Evolutionary conservation across 2,329 filamentous ascomycete species (phyloP), one percentile per base, ranked within the genome.

Genomic region (Exophiala spinifera): DNA sequence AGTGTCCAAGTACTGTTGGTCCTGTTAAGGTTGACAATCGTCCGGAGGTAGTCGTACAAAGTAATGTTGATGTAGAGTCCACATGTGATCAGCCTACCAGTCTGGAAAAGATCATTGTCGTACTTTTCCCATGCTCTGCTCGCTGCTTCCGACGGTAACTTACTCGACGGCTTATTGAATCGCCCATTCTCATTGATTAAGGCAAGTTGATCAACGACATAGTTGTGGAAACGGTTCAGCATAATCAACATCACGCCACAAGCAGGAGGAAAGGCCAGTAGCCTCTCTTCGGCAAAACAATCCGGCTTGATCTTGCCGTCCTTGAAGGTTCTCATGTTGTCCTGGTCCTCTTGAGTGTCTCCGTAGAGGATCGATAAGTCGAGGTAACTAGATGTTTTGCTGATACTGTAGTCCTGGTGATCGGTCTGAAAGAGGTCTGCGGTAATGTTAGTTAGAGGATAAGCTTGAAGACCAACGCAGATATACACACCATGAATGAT

Each of bases 151-250:
- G 76, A 76, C 0, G 73, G 64, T 0, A 82, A 72, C 0, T 72
- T 66, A 4, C 75, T 70, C 0, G 74, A 65, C 0, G 89, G 89
- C 56, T 83, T 85, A 0, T 79, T 81, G 71, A 96, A 96, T 19
- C 88, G 82, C 14, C 84, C 85, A 42, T 83, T 82, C 64, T 96
- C 91, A 64, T 96, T 96, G 70, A 96, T 92, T n/a, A 79, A 74
- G 0, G 88, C 88, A 15, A 96, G 75, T 57, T 92, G 87, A 50
- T 84, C 81, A 1, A 88, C 91, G 0, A 91, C 83, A 61, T 94
- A 80, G 71, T 97, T 96, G 72, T 96, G 92, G 72, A 95, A 95
- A 58, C 72, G 67, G 62, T 72, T 74, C 49, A 90, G 86, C 87
- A 91, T 89, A 69, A 91, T 79, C 23, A 91, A 72, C 2, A 91